These are phyloP conservation scores for Coprinopsis sp. DNA, from an alignment of 768 basidiomycete species.

Conservation along the genomic window DNA sequence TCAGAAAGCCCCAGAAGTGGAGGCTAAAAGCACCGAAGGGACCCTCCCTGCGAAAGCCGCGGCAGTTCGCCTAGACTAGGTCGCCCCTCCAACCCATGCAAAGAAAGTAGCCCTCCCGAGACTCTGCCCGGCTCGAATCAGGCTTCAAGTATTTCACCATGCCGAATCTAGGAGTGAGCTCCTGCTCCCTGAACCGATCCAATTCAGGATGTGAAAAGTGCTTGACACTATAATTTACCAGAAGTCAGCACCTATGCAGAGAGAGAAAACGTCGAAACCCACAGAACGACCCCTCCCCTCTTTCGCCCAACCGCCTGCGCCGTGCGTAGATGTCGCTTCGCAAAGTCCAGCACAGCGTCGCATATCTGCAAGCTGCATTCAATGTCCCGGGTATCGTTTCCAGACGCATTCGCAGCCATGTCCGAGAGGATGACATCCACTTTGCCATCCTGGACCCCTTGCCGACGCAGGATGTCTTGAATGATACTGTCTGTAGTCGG, in stretches of 20 bases:
- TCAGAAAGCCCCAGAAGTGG: too few species aligned
- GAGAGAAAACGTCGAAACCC: conserved; percentile 17
- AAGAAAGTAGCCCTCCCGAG: conserved; percentile 82
- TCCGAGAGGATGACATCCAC: conserved; percentile 85
- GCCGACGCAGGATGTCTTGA: conserved; percentile 25
- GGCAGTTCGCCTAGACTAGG: too few species aligned
- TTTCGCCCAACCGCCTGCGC: conserved; percentile 38
- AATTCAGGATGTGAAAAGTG: conserved; percentile 76
- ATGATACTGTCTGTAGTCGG: conserved; percentile 45
- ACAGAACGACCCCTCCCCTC: conserved; percentile 58
- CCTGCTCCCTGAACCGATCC: conserved; percentile 55
- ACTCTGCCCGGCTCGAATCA: conserved; percentile 69
- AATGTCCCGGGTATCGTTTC: conserved; percentile 62
- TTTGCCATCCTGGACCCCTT: conserved; percentile 31
- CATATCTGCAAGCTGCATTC: conserved; percentile 70
- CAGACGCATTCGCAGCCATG: conserved; percentile 84
- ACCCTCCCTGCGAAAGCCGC: too few species aligned
- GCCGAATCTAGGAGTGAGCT: conserved; percentile 59
- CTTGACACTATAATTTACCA: conserved; percentile 56
- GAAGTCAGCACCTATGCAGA: conserved; percentile 10
- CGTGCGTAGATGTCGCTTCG: conserved; percentile 45
- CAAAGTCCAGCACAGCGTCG: conserved; percentile 68
- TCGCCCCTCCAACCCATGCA: conserved; percentile 72
- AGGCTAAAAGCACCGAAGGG: too few species aligned
- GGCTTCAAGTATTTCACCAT: conserved; percentile 75